A percentile compares a stretch with the other conserved stretches of the same genome.
phyloP scores from a whole-genome alignment of 1,284 basidiomycete species.

The Apiotrichum akiyoshidainum region DNA sequence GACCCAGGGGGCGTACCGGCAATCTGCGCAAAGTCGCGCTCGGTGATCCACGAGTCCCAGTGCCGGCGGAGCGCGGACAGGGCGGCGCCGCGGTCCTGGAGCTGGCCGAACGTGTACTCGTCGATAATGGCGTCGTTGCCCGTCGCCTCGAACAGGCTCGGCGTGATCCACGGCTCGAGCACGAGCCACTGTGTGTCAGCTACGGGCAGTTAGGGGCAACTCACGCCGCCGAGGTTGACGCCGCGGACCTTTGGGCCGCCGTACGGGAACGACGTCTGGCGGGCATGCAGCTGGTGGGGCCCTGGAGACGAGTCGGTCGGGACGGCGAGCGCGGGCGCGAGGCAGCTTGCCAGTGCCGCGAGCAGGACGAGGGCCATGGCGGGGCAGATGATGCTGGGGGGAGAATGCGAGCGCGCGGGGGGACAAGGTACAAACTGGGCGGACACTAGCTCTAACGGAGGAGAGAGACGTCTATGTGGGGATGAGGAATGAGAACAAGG shows the following conservation, averaged over 20 bases:
- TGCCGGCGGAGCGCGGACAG: conserved; percentile 33
- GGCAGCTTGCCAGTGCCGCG: background rate
- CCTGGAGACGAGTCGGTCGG: background rate
- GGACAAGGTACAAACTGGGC: too few species aligned
- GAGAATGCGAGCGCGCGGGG: too few species aligned
- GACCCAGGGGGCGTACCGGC: conserved; percentile 55
- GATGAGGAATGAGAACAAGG: too few species aligned
- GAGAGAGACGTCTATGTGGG: too few species aligned
- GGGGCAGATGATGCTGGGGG: too few species aligned
- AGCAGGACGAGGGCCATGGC: background rate
- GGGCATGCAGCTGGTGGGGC: background rate
- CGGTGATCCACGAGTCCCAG: conserved; percentile 60
- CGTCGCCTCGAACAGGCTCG: conserved; percentile 78
- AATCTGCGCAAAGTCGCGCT: conserved; percentile 77
- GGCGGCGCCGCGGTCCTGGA: conserved; percentile 45
- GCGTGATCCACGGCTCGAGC: conserved; percentile 55
- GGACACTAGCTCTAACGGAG: too few species aligned
- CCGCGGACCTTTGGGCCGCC: conserved; percentile 47
- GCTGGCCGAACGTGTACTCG: conserved; percentile 69
- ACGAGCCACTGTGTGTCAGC: conserved; percentile 31
- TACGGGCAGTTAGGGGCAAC: conserved; percentile 7
- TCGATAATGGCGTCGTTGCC: conserved; percentile 66
- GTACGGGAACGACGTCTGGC: conserved; percentile 25
- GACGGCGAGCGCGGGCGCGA: background rate
- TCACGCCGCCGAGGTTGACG: conserved; percentile 50